Evolutionary conservation across 148 eudicot species (phyloP), one percentile per base, ranked within the genome.

Genomic region (Rhododendron molle): DNA sequence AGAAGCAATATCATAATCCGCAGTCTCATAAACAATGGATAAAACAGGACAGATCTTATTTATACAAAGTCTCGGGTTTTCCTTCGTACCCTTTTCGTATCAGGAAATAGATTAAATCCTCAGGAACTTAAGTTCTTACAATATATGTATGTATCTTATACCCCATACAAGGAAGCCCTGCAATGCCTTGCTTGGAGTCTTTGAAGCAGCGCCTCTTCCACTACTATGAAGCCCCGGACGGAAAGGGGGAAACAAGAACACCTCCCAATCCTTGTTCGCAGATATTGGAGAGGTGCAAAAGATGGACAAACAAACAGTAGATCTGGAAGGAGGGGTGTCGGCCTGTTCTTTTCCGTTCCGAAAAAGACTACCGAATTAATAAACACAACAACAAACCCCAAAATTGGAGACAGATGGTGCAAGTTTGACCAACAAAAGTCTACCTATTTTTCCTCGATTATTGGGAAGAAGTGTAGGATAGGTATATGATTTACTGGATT

Each of bases 401-500:
- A 87, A 90, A 88, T 56, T 90, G 87, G 92, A 83, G 85, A 83
- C 83, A 83, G 58, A 50, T 65, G 69, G 71, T 32, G 65, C 65
- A 15, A 47, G 52, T 62, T 82, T 69, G 71, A 85, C 81, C 15
- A 69, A 36, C n/a, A 80, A 84, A 86, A 81, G 78, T 4, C 73
- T 83, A 73, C 73, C 52, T 58, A 40, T 87, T 86, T 69, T 76
- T 86, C 76, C 86, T 84, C 32, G 82, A 73, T 89, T 90, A 83
- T 92, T 90, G 46, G 80, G 83, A 83, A 82, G 74, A 67, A 58
- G 83, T 13, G 80, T 46, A 73, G 82, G 82, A 58, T 80, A 60
- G 86, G 88, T 81, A 83, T 81, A 88, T 38, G 86, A 23, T 81
- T 87, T 80, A 84, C 49, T 62, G 74, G 90, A 83, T 83, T 38